These are phyloP conservation scores for Ceratocystis huliohia DNA, from an alignment of 2,329 filamentous ascomycete species.

Conservation along the genomic window DNA sequence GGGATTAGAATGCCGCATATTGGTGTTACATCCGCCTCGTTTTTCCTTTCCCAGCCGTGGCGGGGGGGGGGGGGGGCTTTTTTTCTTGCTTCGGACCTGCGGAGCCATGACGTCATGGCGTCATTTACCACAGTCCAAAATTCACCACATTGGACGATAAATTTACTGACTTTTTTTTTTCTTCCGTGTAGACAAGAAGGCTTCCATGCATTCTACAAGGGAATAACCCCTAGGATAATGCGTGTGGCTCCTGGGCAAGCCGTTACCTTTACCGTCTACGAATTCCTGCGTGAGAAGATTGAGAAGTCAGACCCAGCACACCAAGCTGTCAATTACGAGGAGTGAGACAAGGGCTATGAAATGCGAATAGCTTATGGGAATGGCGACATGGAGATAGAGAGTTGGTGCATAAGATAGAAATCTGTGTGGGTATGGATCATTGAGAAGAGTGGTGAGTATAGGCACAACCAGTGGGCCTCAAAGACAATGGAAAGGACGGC, in stretches of 20 bases:
- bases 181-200: conserved; percentile 61
- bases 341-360: conserved; percentile 2
- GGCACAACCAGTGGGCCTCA: not conserved
- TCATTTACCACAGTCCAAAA: not conserved
- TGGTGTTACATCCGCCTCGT: conserved; percentile 9
- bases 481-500: not conserved
- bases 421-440: not conserved
- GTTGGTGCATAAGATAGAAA: not conserved
- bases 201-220: conserved; percentile 92
- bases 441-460: not conserved
- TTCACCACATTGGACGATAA: not conserved
- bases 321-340: conserved; percentile 13
- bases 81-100: conserved; percentile 5
- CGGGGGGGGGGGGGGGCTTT: not conserved
- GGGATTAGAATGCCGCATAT: not conserved
- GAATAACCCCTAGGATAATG: conserved; percentile 95
- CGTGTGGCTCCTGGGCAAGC: conserved; percentile 91
- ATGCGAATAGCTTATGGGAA: not conserved
- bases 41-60: not conserved
- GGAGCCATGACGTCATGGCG: conserved; percentile 19
- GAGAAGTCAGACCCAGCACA: conserved; percentile 35
- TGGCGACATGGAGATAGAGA: not conserved
- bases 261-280: conserved; percentile 64
- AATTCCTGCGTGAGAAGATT: conserved; percentile 59
- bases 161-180: conserved; percentile 16